Percentiles rank a stretch among this genome's conserved stretches.
Conservation (phyloP, 140 eudicot genomes). For the Oenanthe javanica region DNA sequence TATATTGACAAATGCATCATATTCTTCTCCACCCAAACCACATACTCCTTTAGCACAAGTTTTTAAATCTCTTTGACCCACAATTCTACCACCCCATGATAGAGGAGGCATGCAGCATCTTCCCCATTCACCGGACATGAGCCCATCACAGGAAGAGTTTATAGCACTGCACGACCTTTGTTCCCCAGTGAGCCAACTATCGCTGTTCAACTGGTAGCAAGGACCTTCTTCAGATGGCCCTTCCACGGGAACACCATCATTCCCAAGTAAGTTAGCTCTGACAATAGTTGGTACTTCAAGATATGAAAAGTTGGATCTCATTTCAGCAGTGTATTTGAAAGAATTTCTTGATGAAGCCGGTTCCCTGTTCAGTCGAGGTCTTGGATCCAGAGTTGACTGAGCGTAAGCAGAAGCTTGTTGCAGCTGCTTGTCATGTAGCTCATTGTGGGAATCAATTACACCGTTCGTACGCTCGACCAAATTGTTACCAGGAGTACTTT, state of each 20-base stretch:
- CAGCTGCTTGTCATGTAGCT: constrained; percentile 27
- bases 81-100: constrained; percentile 95
- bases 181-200: constrained; percentile 72
- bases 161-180: constrained; percentile 42
- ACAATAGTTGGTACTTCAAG: constrained; percentile 42
- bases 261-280: constrained; percentile 28
- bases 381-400: constrained; percentile 39
- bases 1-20: constrained; percentile 75
- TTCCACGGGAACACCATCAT: constrained; percentile 50
- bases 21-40: constrained; percentile 69
- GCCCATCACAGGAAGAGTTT: constrained; percentile 48
- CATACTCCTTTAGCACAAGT: constrained; percentile 46
- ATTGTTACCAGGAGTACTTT: constrained; percentile 36
- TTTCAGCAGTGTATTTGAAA: constrained; percentile 30
- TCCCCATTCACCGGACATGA: constrained; percentile 79
- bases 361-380: constrained; percentile 29
- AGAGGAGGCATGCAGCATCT: constrained; percentile 58
- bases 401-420: constrained; percentile 26
- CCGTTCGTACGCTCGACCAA: constrained; percentile 46
- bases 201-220: constrained; percentile 57
- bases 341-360: constrained; percentile 31
- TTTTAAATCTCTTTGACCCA: constrained; percentile 67
- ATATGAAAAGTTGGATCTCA: constrained; percentile 52
- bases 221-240: constrained; percentile 93
- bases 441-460: constrained; percentile 36